Evolutionary conservation across 2,329 filamentous ascomycete genomes (phyloP).

Genomic region (Cordyceps farinosa): DNA sequence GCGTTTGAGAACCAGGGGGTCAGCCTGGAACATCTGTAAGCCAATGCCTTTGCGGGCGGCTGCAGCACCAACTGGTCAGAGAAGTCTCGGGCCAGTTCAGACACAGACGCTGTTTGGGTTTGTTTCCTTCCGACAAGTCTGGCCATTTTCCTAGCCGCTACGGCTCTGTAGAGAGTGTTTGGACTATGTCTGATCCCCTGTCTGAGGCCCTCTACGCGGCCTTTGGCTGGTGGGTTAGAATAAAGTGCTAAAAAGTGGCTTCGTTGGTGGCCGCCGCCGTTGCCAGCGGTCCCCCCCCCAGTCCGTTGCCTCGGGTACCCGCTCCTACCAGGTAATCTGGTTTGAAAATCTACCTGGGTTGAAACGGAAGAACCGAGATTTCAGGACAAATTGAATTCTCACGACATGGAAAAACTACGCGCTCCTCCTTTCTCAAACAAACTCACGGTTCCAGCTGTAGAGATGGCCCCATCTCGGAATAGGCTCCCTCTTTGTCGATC

Average conservation of each 20-base stretch:
- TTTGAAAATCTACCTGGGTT: not conserved
- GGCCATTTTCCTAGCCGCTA: not conserved
- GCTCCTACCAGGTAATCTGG: not conserved
- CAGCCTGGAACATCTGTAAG: not conserved
- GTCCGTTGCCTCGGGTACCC: conserved; percentile 13
- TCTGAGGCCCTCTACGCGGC: not conserved
- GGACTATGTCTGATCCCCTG: not conserved
- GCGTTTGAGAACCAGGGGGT: not conserved
- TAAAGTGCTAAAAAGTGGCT: not conserved
- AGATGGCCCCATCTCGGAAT: not conserved
- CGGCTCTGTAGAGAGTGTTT: not conserved
- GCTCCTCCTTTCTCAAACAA: not conserved
- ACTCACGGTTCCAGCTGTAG: no score
- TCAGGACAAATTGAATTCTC: not conserved
- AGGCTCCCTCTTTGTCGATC: not conserved
- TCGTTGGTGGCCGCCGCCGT: not conserved
- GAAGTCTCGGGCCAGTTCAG: not conserved
- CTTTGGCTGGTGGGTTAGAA: no score
- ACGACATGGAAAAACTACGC: not conserved
- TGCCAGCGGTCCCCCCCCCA: not conserved
- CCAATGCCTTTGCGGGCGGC: not conserved
- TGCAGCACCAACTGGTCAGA: not conserved
- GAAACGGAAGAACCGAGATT: not conserved
- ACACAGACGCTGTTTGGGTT: not conserved
- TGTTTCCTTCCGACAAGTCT: no score